Percentiles rank a stretch among this genome's conserved stretches.
Conservation (phyloP, 1,284 basidiomycete species). For the Trichosporon ovoides region DNA sequence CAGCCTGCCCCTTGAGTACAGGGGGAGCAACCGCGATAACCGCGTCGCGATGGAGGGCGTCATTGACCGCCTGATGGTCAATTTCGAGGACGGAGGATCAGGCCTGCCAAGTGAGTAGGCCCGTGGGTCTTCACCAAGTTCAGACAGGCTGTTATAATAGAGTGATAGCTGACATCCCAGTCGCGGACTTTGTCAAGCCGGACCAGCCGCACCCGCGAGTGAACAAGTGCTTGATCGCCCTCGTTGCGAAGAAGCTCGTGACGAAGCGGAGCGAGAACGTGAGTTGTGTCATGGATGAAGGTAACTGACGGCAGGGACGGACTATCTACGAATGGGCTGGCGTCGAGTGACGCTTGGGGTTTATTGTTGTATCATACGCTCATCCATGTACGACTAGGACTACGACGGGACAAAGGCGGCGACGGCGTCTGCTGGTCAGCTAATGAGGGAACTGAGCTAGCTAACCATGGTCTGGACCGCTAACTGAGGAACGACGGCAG, state of each 20-base stretch:
- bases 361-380: neutral
- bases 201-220: conserved; percentile 81
- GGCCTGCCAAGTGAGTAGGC: conserved; percentile 21
- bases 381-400: neutral
- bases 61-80: conserved; percentile 39
- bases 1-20: conserved; percentile 75
- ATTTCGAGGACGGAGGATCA: conserved; percentile 28
- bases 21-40: conserved; percentile 62
- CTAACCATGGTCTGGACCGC: no score
- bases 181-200: conserved; percentile 68
- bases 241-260: conserved; percentile 82
- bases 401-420: no score
- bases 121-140: no score
- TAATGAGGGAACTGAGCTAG: no score
- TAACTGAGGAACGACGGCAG: no score
- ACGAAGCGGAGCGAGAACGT: conserved; percentile 55
- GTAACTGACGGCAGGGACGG: conserved; percentile 9
- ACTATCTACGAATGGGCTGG: conserved; percentile 15
- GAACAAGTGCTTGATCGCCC: conserved; percentile 86
- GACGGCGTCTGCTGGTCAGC: no score
- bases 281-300: conserved; percentile 22
- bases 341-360: neutral
- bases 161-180: conserved; percentile 51
- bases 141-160: no score
- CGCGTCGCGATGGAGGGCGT: conserved; percentile 71